A percentile compares a stretch with the other conserved stretches of the same genome.
phyloP scores from a whole-genome alignment of 495 filamentous ascomycete species.

The Podospora pseudoanserina region DNA sequence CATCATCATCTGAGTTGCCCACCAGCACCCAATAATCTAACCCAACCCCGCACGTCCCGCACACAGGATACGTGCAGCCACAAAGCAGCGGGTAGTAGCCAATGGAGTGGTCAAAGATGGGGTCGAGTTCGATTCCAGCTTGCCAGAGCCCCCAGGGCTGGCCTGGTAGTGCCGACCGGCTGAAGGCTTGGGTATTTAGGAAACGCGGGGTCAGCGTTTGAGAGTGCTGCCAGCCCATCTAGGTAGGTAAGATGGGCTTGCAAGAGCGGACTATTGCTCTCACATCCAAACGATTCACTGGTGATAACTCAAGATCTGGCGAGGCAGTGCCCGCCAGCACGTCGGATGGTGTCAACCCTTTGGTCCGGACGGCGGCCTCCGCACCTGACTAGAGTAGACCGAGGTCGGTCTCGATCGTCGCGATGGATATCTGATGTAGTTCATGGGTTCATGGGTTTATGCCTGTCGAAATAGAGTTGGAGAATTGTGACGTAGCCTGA shows the following conservation, averaged over 20 bases:
- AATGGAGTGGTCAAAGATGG: slow-evolving; percentile 5
- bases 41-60: not conserved
- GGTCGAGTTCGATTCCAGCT: not conserved
- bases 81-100: slow-evolving; percentile 1
- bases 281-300: not conserved
- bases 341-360: not conserved
- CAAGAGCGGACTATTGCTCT: too few relatives aligned
- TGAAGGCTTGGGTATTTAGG: not conserved
- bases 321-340: not conserved
- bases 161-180: slow-evolving; percentile 15
- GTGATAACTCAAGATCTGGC: not conserved
- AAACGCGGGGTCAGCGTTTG: not conserved
- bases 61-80: not conserved
- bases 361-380: not conserved
- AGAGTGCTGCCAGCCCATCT: too few relatives aligned
- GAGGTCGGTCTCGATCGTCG: not conserved
- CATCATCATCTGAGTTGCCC: not conserved
- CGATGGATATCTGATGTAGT: not conserved
- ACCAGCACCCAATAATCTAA: not conserved
- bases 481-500: slow-evolving; percentile 16
- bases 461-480: slow-evolving; percentile 21
- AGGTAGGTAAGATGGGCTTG: too few relatives aligned
- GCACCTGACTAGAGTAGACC: not conserved
- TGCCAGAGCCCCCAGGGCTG: slow-evolving; percentile 9
- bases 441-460: not conserved